phyloP scores from a whole-genome alignment of 73 alveolate species.

The Paramecium sonneborni region DNA sequence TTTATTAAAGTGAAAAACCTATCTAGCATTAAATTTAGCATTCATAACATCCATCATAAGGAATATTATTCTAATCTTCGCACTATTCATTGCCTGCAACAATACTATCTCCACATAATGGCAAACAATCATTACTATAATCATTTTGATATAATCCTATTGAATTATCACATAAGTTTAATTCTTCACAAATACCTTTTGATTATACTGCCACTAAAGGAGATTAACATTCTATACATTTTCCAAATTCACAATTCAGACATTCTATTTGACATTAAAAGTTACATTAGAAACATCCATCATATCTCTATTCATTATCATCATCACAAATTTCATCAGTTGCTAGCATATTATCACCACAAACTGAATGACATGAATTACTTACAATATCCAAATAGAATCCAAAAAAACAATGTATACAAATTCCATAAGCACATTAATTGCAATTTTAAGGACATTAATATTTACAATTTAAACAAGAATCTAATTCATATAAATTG shows the following conservation, averaged over 20 bases:
- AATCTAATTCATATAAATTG: background rate
- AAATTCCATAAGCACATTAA: slow-evolving; percentile 59
- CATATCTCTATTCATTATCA: no score
- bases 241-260: slow-evolving; percentile 42
- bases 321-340: no score
- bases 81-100: slow-evolving; percentile 35
- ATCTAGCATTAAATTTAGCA: background rate
- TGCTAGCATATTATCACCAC: no score
- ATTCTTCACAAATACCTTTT: slow-evolving; percentile 33
- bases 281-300: background rate
- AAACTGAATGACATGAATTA: background rate
- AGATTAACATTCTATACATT: background rate
- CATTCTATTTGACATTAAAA: background rate
- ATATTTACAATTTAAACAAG: slow-evolving; percentile 25
- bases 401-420: slow-evolving; percentile 69
- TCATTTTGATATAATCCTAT: slow-evolving; percentile 64
- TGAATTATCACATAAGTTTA: slow-evolving; percentile 59
- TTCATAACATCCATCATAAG: background rate
- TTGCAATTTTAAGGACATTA: background rate
- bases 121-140: background rate
- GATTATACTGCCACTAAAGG: slow-evolving; percentile 59
- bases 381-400: slow-evolving; percentile 39
- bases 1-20: background rate
- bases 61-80: background rate
- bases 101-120: slow-evolving; percentile 61